Conservation (phyloP, 1,284 basidiomycete species). For the Trichosporon faecale region DNA sequence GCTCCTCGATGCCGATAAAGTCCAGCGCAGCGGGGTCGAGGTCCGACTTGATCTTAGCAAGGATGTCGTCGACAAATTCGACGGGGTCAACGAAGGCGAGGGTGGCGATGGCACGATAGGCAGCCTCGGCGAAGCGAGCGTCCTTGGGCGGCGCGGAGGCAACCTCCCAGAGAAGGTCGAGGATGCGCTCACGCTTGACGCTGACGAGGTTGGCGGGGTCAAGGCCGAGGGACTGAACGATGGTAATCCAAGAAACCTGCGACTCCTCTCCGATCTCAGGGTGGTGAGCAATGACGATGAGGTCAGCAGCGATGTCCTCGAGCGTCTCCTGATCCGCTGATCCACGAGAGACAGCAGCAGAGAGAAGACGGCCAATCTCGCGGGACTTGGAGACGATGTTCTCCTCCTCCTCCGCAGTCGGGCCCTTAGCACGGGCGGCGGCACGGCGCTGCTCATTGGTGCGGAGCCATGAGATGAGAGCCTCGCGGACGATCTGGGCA, state of each 20-base stretch:
- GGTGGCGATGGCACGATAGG: constrained; percentile 70
- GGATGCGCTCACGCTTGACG: constrained; percentile 36
- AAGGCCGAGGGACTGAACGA: constrained; percentile 65
- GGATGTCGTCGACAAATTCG: constrained; percentile 64
- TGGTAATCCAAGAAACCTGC: constrained; percentile 75
- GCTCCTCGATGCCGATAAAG: constrained; percentile 66
- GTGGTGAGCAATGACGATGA: constrained; percentile 72
- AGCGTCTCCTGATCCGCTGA: constrained; percentile 27
- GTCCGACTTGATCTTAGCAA: constrained; percentile 64
- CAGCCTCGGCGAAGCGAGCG: constrained; percentile 55
- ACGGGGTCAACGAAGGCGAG: constrained; percentile 74
- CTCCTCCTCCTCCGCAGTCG: constrained; percentile 34
- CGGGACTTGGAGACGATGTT: constrained; percentile 32
- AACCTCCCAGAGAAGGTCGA: constrained; percentile 41
- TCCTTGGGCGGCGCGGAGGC: constrained; percentile 29
- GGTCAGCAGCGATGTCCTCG: constrained; percentile 53
- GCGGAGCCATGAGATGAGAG: constrained; percentile 53
- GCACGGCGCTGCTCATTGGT: constrained; percentile 33
- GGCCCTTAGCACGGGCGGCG: constrained; percentile 26
- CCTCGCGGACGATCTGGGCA: constrained; percentile 60
- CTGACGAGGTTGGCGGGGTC: constrained; percentile 62
- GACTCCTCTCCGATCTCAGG: constrained; percentile 62
- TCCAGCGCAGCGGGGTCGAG: constrained; percentile 62
- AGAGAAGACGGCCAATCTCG: constrained; percentile 42
- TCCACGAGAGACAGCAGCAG: constrained; percentile 18